Conservation (phyloP, 345 rosid genomes). For the Syzygium grande region DNA sequence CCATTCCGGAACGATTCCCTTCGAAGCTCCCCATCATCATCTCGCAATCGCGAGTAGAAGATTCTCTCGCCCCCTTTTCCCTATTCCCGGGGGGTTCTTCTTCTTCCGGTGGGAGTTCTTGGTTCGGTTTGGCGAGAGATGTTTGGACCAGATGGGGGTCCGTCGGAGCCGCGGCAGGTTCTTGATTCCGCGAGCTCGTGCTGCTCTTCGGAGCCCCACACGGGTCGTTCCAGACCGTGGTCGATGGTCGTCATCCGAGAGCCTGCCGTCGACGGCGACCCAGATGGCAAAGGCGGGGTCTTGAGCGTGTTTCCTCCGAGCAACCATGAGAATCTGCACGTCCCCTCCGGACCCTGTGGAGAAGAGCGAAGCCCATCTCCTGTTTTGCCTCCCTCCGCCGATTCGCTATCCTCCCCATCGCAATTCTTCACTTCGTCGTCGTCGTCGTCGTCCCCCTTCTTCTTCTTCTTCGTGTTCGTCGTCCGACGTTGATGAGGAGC, state of each 20-base stretch:
- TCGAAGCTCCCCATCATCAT: not conserved
- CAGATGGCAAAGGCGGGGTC: not conserved
- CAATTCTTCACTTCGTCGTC: not conserved
- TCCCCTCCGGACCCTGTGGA: not conserved
- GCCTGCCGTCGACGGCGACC: not conserved
- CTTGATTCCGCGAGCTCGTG: not conserved
- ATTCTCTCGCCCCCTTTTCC: not conserved
- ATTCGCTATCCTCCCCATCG: not conserved
- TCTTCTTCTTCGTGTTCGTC: constrained; percentile 5
- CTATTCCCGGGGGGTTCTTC: not conserved
- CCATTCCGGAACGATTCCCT: too few species aligned
- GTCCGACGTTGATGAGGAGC: constrained; percentile 1
- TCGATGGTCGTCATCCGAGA: constrained; percentile 2
- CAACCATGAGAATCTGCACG: constrained; percentile 12
- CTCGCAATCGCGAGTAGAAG: not conserved
- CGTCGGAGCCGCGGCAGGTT: not conserved
- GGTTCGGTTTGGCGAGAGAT: not conserved
- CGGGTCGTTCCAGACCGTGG: not conserved
- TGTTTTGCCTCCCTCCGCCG: not conserved
- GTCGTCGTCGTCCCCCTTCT: not conserved
- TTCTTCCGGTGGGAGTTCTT: not conserved
- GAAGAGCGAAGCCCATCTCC: not conserved
- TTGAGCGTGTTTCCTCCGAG: constrained; percentile 8
- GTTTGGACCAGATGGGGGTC: not conserved
- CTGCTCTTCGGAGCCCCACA: not conserved